A percentile compares a stretch with the other conserved stretches of the same genome.
These are phyloP conservation scores for Pachysandra terminalis DNA, from an alignment of 164 flowering plant species.

Conservation along the genomic window DNA sequence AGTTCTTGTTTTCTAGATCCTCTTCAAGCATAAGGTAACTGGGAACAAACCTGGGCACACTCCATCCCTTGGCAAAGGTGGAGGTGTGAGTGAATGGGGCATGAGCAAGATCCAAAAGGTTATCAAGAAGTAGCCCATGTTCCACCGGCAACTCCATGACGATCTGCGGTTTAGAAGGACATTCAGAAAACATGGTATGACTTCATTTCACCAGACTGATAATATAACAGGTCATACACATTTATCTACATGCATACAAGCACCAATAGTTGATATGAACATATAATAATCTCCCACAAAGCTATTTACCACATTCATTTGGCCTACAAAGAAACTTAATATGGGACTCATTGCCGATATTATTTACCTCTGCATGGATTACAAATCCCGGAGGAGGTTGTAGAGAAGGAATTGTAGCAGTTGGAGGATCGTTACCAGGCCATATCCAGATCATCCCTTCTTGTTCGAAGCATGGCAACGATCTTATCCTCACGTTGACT, in stretches of 20 bases:
- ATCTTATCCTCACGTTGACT: constrained; percentile 59
- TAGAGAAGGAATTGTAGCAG: constrained; percentile 72
- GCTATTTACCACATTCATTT: neutral
- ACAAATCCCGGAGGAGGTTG: constrained; percentile 81
- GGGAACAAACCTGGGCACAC: constrained; percentile 75
- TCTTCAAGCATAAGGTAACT: neutral
- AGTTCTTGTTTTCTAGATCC: neutral
- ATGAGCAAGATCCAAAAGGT: constrained; percentile 96
- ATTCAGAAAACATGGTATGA: neutral
- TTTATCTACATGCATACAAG: neutral
- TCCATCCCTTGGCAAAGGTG: constrained; percentile 98
- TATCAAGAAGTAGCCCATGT: constrained; percentile 91
- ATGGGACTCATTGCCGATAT: neutral
- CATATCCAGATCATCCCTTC: constrained; percentile 98
- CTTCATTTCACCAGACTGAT: neutral
- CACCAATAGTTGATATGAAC: neutral
- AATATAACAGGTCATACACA: neutral
- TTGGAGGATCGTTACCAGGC: constrained; percentile 91
- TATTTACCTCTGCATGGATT: constrained; percentile 84
- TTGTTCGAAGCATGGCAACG: constrained; percentile 87
- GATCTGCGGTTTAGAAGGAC: constrained; percentile 39
- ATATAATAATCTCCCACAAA: neutral
- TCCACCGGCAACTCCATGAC: constrained; percentile 97
- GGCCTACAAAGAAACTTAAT: neutral
- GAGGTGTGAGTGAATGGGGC: constrained; percentile 99